Base-by-base conservation (phyloP, 495 filamentous ascomycete species). In the Neurospora hispaniola region DNA sequence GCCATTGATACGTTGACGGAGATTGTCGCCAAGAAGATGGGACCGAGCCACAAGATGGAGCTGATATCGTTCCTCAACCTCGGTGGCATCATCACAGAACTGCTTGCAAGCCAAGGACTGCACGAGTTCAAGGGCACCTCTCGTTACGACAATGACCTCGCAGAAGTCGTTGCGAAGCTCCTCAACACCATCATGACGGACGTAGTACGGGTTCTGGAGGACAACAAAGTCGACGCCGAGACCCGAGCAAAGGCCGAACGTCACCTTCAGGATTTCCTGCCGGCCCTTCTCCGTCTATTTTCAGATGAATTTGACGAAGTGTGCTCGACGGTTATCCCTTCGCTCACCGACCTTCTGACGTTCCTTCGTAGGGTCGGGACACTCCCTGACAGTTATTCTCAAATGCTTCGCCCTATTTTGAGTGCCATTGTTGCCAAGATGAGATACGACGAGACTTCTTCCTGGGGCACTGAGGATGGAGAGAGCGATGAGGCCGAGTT, bases 401-500 rank as follows among this genome's bases (percentile, higher is more conserved):
- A 88, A 10, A 95, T 96, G 85, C 86, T 99, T 10, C 89, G 91
- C 16, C 90, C 93, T 0, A 92, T 99, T 71, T 84, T 99, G 54
- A 92, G 93, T 78, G 94, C 94, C 14, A 94, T 98, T 72, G 90
- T 98, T 71, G 82, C 88, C 27, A 99, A 98, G 85, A 97, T 97
- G 92, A 90, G 94, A 76, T 98, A 96, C 78, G 96, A 98, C 76
- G 94, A 97, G 78, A 97, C 96, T 12, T 90, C 93, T 0, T 91
- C 88, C 38, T 99, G 96, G 96, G 95, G 94, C 31, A 90, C 93
- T 62, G 96, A 98, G 78, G 94, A 97, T 73, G 93, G 96, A 71
- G 90, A 94, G 80, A 97, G 94, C 2, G 96, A 99, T 79, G 96
- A 98, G 79, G 96, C 96, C n/a, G 96, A 99, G 79, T 98, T 98